Conservation (phyloP, 805 yeast species). For the Yamadazyma insecticola region DNA sequence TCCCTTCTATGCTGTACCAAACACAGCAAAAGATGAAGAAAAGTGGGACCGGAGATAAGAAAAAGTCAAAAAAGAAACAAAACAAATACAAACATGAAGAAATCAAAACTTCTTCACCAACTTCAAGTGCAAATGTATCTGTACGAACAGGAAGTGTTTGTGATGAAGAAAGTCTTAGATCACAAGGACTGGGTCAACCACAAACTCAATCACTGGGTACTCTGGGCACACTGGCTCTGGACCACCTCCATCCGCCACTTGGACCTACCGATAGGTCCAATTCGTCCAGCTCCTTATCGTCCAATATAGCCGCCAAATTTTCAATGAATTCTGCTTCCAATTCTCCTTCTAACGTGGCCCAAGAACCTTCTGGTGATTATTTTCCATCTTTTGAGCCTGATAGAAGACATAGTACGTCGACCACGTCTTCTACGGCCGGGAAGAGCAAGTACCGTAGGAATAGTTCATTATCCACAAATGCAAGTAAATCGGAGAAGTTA, state of each 20-base stretch:
- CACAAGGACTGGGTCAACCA: background rate
- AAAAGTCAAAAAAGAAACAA: conserved; percentile 11
- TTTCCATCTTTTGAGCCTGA: conserved; percentile 2
- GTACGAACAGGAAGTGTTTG: conserved; percentile 5
- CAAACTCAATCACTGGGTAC: too few species aligned
- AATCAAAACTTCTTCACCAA: conserved; percentile 3
- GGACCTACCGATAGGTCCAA: too few species aligned
- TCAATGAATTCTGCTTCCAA: background rate
- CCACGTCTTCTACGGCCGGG: conserved; percentile 6
- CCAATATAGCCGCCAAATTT: conserved; percentile 10
- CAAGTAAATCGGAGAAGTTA: conserved; percentile 3
- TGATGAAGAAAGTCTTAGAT: conserved; percentile 4
- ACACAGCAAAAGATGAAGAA: conserved; percentile 34
- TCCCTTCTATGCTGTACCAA: conserved; percentile 38
- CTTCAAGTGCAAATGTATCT: conserved; percentile 9
- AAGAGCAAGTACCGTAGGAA: conserved; percentile 10
- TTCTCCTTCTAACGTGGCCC: background rate
- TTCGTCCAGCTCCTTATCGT: conserved; percentile 10
- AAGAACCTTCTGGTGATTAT: background rate
- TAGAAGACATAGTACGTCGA: conserved; percentile 7
- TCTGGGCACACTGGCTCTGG: too few species aligned
- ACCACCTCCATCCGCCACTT: too few species aligned
- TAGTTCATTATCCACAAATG: conserved; percentile 16
- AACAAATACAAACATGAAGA: conserved; percentile 1
- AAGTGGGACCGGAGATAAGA: conserved; percentile 9